A percentile compares a stretch with the other conserved stretches of the same genome.
These are phyloP conservation scores for Murraya koenigii DNA, from an alignment of 345 rosid species.

Conservation along the genomic window DNA sequence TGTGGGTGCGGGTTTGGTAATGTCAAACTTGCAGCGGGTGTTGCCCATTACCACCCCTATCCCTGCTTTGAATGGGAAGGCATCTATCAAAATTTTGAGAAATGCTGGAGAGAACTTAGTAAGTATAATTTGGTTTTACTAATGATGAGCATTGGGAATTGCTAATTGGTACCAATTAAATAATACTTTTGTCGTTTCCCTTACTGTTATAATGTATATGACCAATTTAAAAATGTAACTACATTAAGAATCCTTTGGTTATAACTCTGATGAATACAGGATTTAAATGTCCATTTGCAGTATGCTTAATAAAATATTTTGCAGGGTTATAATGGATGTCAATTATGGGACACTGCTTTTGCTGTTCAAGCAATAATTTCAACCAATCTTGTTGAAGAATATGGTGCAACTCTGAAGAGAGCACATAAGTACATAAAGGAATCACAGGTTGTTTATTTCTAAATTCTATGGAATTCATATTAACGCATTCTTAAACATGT, in stretches of 20 bases:
- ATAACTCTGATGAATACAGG: not conserved
- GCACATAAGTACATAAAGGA: slow-evolving; percentile 64
- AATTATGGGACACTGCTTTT: slow-evolving; percentile 91
- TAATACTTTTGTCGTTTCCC: not conserved
- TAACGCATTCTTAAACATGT: not conserved
- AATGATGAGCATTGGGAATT: not conserved
- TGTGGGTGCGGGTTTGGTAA: too few relatives aligned
- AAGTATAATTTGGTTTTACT: slow-evolving; percentile 1
- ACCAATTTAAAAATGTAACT: not conserved
- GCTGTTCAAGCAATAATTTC: slow-evolving; percentile 83
- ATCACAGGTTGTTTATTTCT: slow-evolving; percentile 62
- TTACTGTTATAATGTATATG: not conserved
- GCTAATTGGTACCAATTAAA: not conserved
- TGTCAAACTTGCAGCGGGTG: too few relatives aligned
- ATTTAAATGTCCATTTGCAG: slow-evolving; percentile 13
- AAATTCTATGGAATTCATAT: slow-evolving; percentile 3
- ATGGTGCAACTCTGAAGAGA: slow-evolving; percentile 60
- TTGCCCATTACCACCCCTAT: too few relatives aligned
- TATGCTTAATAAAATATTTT: slow-evolving; percentile 16
- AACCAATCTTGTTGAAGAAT: slow-evolving; percentile 66
- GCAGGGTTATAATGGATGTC: slow-evolving; percentile 99
- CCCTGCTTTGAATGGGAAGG: not conserved
- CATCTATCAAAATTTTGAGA: not conserved
- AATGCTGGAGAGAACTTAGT: slow-evolving; percentile 2
- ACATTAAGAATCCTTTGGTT: not conserved